Evolutionary conservation across 331 rosid genomes (phyloP).

Genomic region (Stylosanthes scabra): DNA sequence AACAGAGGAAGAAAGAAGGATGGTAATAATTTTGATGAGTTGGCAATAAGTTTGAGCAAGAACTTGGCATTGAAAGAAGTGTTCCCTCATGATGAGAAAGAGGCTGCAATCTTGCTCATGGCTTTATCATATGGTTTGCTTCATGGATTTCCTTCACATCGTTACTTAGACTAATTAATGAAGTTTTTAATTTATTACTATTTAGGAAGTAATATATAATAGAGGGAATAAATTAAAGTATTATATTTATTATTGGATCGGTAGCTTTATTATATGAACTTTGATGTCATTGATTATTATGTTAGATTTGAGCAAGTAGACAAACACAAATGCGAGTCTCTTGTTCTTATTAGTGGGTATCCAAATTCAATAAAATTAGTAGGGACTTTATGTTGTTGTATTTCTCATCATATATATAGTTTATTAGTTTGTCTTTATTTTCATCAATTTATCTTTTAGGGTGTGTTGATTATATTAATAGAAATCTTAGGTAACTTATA

Average conservation of each 20-base stretch:
- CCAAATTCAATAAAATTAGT: slow-evolving; percentile 30
- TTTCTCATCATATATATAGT: not conserved
- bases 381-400: not conserved
- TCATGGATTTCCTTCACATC: slow-evolving; percentile 55
- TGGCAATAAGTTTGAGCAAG: slow-evolving; percentile 51
- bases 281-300: slow-evolving; percentile 7
- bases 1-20: slow-evolving; percentile 44
- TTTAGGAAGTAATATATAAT: not conserved
- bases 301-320: slow-evolving; percentile 43
- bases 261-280: slow-evolving; percentile 4
- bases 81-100: slow-evolving; percentile 89
- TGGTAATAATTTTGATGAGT: slow-evolving; percentile 53
- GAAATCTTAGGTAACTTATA: no score
- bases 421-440: slow-evolving; percentile 7
- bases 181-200: not conserved
- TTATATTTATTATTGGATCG: not conserved
- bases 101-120: slow-evolving; percentile 89
- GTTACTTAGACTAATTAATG: slow-evolving; percentile 20
- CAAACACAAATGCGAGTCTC: slow-evolving; percentile 45
- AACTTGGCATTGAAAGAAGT: slow-evolving; percentile 62
- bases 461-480: not conserved
- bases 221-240: not conserved
- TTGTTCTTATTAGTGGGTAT: slow-evolving; percentile 23
- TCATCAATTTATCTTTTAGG: not conserved
- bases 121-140: slow-evolving; percentile 81